Conservation (phyloP, 139 green algal species). For the Micromonas commoda region DNA sequence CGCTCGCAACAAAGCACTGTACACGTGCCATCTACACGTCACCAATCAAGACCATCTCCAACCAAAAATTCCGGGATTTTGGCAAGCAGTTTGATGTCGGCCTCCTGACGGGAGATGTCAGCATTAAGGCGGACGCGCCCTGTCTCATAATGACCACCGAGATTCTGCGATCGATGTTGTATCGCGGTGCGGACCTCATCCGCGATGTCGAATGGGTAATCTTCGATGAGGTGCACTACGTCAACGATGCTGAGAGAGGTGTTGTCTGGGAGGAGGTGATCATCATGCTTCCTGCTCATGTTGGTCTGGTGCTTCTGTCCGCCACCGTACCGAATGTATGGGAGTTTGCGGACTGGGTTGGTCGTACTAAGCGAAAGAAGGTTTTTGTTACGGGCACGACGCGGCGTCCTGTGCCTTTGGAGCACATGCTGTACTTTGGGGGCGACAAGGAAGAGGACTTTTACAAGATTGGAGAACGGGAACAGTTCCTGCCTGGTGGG, state of each 20-base stretch:
- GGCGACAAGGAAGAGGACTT: conserved; percentile 49
- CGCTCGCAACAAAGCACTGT: conserved; percentile 62
- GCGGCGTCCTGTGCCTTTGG: conserved; percentile 83
- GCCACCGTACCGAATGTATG: conserved; percentile 95
- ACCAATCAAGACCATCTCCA: conserved; percentile 98
- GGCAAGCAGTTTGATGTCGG: conserved; percentile 50
- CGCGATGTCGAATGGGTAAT: conserved; percentile 93
- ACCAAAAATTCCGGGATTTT: conserved; percentile 99
- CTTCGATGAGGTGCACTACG: conserved; percentile 97
- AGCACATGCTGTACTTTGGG: conserved; percentile 86
- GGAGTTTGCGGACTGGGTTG: conserved; percentile 98
- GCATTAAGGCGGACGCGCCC: conserved; percentile 72
- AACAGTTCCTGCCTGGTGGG: conserved; percentile 36
- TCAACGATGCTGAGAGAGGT: conserved; percentile 78
- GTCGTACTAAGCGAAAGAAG: conserved; percentile 79
- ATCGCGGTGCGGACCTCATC: conserved; percentile 81
- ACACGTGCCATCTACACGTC: conserved; percentile 81
- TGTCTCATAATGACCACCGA: conserved; percentile 99
- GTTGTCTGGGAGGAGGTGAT: conserved; percentile 85
- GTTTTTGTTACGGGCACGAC: conserved; percentile 82
- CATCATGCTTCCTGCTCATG: conserved; percentile 95
- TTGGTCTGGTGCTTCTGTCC: conserved; percentile 86
- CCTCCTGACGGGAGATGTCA: conserved; percentile 90
- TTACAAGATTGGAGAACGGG: conserved; percentile 58
- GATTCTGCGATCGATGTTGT: conserved; percentile 93